phyloP scores from a whole-genome alignment of 345 rosid species.

The Acer campestre region DNA sequence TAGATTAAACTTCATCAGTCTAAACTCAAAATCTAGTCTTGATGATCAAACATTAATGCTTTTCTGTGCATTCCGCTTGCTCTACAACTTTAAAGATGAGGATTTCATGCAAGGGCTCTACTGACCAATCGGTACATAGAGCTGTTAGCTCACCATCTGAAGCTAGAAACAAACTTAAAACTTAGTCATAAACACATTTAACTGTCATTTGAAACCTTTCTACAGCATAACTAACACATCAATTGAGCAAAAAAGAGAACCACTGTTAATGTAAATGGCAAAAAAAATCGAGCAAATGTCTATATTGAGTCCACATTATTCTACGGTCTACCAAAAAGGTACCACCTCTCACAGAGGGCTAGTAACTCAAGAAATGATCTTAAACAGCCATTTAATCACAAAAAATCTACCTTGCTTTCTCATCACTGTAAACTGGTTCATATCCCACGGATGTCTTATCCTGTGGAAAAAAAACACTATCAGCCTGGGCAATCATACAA shows the following conservation, averaged over 20 bases:
- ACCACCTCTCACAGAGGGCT: background rate
- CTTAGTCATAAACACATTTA: background rate
- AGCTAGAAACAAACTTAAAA: background rate
- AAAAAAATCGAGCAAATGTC: background rate
- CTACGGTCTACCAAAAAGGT: background rate
- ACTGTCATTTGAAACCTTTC: background rate
- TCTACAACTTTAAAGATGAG: background rate
- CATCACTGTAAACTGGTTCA: slow-evolving; percentile 93
- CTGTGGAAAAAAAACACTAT: slow-evolving; percentile 38
- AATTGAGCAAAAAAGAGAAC: background rate
- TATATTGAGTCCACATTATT: background rate
- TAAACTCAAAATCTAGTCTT: background rate
- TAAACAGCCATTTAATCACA: slow-evolving; percentile 1
- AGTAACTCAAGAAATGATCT: background rate
- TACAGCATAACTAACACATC: background rate
- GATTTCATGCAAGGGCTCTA: background rate
- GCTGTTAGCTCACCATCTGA: background rate
- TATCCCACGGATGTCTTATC: slow-evolving; percentile 79
- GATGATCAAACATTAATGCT: background rate
- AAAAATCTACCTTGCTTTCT: slow-evolving; percentile 65
- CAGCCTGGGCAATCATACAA: background rate
- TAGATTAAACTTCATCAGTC: background rate
- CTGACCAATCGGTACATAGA: background rate
- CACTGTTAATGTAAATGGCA: background rate
- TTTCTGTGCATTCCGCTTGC: background rate